Percentiles rank a stretch among this genome's conserved stretches.
Evolutionary conservation across 495 filamentous ascomycete genomes (phyloP).

Genomic region (Saxophila tyrrhenica): DNA sequence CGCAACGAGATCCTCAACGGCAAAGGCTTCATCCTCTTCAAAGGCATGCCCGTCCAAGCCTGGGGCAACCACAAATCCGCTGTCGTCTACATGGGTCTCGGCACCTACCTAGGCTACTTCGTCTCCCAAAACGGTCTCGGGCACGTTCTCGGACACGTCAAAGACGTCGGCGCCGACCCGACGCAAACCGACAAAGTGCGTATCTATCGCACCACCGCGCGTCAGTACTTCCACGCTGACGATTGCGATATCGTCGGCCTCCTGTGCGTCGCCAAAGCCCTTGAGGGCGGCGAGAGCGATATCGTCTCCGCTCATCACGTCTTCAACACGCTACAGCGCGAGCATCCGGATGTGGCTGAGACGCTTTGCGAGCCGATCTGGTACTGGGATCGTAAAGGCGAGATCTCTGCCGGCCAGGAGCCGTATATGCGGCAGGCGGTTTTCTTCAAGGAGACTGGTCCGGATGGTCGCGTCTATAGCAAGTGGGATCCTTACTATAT

Average conservation of each 20-base stretch:
- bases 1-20: conserved; percentile 66
- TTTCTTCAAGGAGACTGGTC: conserved; percentile 57
- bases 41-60: conserved; percentile 59
- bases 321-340: conserved; percentile 63
- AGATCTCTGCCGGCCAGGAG: conserved; percentile 60
- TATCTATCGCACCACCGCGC: conserved; percentile 79
- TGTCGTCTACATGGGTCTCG: conserved; percentile 80
- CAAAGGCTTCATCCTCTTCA: conserved; percentile 80
- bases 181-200: conserved; percentile 71
- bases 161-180: conserved; percentile 74
- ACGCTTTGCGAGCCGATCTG: conserved; percentile 66
- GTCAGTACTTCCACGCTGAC: conserved; percentile 76
- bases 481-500: conserved; percentile 31
- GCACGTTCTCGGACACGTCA: conserved; percentile 82
- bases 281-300: conserved; percentile 76
- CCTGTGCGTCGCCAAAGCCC: conserved; percentile 64
- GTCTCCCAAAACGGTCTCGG: conserved; percentile 74
- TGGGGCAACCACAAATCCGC: conserved; percentile 73
- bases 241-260: conserved; percentile 75
- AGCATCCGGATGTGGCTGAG: conserved; percentile 68
- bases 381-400: conserved; percentile 92
- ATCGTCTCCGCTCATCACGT: conserved; percentile 67
- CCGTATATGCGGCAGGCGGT: conserved; percentile 64
- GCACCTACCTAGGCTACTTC: conserved; percentile 78
- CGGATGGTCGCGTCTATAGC: conserved; percentile 26